phyloP scores from a whole-genome alignment of 2,329 filamentous ascomycete genomes.

The Colletotrichum noveboracense region DNA sequence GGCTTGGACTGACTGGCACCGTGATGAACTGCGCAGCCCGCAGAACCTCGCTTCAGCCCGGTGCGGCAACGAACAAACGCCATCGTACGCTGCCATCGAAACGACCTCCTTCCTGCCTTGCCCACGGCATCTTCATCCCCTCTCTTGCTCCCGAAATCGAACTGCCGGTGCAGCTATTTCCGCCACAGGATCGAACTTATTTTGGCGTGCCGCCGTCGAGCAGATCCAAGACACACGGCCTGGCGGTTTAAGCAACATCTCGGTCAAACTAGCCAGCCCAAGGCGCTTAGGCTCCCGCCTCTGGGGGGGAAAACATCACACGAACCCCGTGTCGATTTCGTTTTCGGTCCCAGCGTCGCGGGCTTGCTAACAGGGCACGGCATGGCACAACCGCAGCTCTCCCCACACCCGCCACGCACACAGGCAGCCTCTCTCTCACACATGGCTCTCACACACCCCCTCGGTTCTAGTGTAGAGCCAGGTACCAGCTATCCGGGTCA shows the following conservation, averaged over 20 bases:
- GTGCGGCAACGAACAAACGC: background rate
- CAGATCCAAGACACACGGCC: conserved; percentile 16
- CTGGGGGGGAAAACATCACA: background rate
- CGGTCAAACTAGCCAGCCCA: background rate
- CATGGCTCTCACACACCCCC: background rate
- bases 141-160: background rate
- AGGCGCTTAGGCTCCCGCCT: background rate
- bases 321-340: conserved; percentile 15
- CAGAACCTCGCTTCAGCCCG: background rate
- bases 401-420: background rate
- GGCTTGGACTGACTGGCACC: background rate
- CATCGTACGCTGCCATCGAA: background rate
- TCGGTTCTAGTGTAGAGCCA: background rate
- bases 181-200: background rate
- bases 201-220: conserved; percentile 2
- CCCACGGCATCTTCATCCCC: background rate
- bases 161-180: background rate
- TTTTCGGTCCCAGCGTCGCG: background rate
- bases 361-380: conserved; percentile 9
- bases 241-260: background rate
- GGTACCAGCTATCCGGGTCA: conserved; percentile 10
- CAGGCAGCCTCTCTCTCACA: background rate
- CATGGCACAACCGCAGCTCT: background rate
- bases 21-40: background rate
- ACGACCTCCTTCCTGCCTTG: background rate